Percentiles rank a stretch among this genome's conserved stretches.
Conservation (phyloP, 192 early-diverging fungal species). For the Thoreauomyces humboldtii region DNA sequence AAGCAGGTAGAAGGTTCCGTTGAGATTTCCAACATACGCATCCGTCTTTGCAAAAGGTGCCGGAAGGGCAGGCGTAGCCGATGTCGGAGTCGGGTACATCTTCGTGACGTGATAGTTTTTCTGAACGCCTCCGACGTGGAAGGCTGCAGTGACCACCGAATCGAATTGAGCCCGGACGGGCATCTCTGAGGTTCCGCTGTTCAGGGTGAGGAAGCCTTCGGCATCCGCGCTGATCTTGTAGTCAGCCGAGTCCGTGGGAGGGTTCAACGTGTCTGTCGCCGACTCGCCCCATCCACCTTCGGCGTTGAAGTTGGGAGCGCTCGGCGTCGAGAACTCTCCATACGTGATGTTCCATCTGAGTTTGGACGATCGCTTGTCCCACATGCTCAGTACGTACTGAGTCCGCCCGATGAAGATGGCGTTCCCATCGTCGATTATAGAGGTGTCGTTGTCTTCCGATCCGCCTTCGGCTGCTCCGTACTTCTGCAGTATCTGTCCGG, state of each 20-base stretch:
- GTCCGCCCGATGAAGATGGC: not conserved
- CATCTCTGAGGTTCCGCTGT: not conserved
- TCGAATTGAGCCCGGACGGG: conserved; percentile 22
- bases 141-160: conserved; percentile 34
- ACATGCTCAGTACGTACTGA: conserved; percentile 60
- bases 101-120: not conserved
- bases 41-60: not conserved
- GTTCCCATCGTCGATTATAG: not conserved
- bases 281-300: not conserved
- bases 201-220: not conserved
- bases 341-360: conserved; percentile 45
- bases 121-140: conserved; percentile 12
- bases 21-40: conserved; percentile 64
- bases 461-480: conserved; percentile 45
- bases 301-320: conserved; percentile 4
- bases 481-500: conserved; percentile 57
- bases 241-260: not conserved
- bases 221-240: not conserved
- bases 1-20: conserved; percentile 69
- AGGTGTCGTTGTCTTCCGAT: not conserved
- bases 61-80: conserved; percentile 6
- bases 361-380: conserved; percentile 33
- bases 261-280: not conserved
- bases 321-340: conserved; percentile 35
- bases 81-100: conserved; percentile 8